phyloP scores from a whole-genome alignment of 116 monocot species.

The Phalaenopsis hybrid region DNA sequence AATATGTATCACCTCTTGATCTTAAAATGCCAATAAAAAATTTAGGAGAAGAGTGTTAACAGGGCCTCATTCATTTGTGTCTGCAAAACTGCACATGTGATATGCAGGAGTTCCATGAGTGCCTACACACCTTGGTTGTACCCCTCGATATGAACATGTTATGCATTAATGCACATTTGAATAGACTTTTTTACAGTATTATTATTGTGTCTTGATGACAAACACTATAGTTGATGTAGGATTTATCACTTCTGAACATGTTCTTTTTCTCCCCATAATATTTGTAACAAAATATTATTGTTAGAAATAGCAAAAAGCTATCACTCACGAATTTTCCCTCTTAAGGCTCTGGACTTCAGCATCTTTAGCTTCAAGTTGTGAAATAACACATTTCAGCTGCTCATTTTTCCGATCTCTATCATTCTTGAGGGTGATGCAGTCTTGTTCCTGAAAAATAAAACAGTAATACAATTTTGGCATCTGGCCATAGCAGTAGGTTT shows the following conservation, averaged over 20 bases:
- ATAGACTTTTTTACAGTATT: not conserved
- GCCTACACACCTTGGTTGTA: not conserved
- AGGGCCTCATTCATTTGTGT: not conserved
- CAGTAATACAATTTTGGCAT: not conserved
- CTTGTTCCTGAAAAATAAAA: constrained; percentile 36
- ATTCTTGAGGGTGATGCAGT: constrained; percentile 36
- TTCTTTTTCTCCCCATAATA: not conserved
- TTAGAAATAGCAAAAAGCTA: not conserved
- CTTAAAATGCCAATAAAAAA: not conserved
- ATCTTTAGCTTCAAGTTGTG: constrained; percentile 43
- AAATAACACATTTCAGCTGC: constrained; percentile 35
- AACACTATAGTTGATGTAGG: not conserved
- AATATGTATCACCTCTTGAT: not conserved
- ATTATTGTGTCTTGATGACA: not conserved
- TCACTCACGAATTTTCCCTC: constrained; percentile 41
- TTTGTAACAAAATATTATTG: not conserved
- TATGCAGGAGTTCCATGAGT: not conserved
- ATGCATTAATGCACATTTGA: not conserved
- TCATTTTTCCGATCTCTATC: constrained; percentile 42
- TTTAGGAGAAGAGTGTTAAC: not conserved
- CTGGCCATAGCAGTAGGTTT: not conserved
- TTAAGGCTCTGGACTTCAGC: constrained; percentile 44
- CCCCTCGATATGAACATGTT: not conserved
- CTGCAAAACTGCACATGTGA: not conserved
- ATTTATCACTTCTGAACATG: not conserved